These are phyloP conservation scores for Fusarium anguioides DNA, from an alignment of 2,329 filamentous ascomycete genomes.

Conservation along the genomic window DNA sequence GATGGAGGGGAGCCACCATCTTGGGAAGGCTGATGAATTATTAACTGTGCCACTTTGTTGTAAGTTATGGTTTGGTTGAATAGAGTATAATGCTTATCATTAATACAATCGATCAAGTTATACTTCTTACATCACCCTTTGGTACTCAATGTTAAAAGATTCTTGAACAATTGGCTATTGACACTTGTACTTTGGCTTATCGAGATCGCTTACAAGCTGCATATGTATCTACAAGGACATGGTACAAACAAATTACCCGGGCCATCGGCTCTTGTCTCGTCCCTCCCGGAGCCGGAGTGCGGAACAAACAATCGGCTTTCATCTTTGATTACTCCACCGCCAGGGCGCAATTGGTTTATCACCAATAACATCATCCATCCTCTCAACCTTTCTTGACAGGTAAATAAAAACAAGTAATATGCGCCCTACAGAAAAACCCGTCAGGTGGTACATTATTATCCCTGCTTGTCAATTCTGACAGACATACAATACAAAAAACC, in stretches of 20 bases:
- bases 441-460: slow-evolving; percentile 24
- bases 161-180: slow-evolving; percentile 6
- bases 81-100: background rate
- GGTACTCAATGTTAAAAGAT: background rate
- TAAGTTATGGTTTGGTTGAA: background rate
- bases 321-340: slow-evolving; percentile 25
- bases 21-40: background rate
- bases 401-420: background rate
- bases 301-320: slow-evolving; percentile 13
- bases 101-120: background rate
- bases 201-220: slow-evolving; percentile 34
- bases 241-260: background rate
- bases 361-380: background rate
- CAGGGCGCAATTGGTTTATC: slow-evolving; percentile 18
- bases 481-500: background rate
- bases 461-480: slow-evolving; percentile 31
- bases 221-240: background rate
- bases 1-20: slow-evolving; percentile 8
- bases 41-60: too few relatives aligned
- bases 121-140: background rate
- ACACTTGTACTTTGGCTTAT: slow-evolving; percentile 7
- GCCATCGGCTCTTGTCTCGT: slow-evolving; percentile 2
- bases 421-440: slow-evolving; percentile 2
- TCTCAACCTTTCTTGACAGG: background rate
- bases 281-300: background rate